Percentiles rank a stretch among this genome's conserved stretches.
Conservation (phyloP, 1,284 basidiomycete genomes). For the Sporisorium scitamineum region DNA sequence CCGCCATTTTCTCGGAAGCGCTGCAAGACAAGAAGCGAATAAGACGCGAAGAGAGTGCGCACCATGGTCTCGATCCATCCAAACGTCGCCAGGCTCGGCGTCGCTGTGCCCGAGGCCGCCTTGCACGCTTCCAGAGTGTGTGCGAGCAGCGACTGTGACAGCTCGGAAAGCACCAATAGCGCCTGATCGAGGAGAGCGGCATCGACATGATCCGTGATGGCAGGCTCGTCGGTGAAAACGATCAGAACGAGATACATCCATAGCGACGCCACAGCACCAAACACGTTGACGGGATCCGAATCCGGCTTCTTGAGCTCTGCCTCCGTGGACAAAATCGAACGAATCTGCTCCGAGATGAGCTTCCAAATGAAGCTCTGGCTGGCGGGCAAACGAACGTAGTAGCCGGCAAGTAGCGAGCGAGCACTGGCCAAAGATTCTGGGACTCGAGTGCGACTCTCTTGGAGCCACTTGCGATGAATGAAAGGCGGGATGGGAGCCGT, state of each 20-base stretch:
- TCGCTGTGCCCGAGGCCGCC: conserved; percentile 7
- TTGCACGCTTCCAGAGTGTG: conserved; percentile 20
- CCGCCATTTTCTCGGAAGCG: conserved; percentile 54
- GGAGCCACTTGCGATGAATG: conserved; percentile 64
- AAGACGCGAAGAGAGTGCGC: conserved; percentile 57
- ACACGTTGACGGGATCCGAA: conserved; percentile 37
- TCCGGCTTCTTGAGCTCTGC: conserved; percentile 17
- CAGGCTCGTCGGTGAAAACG: conserved; percentile 55
- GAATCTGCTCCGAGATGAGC: conserved; percentile 50
- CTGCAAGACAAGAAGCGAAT: conserved; percentile 60
- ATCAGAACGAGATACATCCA: conserved; percentile 63
- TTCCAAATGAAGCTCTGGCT: conserved; percentile 57
- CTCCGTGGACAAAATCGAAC: conserved; percentile 14
- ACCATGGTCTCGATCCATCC: conserved; percentile 58
- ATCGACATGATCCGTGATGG: conserved; percentile 47
- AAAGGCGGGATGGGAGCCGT: conserved; percentile 61
- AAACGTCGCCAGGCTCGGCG: conserved; percentile 24
- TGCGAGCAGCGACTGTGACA: conserved; percentile 37
- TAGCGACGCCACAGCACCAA: conserved; percentile 52
- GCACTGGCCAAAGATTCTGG: conserved; percentile 57
- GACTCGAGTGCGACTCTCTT: conserved; percentile 42
- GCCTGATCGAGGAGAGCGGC: conserved; percentile 44
- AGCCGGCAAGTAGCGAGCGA: conserved; percentile 58
- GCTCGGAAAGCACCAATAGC: conserved; percentile 43
- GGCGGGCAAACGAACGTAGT: conserved; percentile 57